A percentile compares a stretch with the other conserved stretches of the same genome.
Evolutionary conservation across 148 eudicot genomes (phyloP).

Genomic region (Chenopodium quinoa): DNA sequence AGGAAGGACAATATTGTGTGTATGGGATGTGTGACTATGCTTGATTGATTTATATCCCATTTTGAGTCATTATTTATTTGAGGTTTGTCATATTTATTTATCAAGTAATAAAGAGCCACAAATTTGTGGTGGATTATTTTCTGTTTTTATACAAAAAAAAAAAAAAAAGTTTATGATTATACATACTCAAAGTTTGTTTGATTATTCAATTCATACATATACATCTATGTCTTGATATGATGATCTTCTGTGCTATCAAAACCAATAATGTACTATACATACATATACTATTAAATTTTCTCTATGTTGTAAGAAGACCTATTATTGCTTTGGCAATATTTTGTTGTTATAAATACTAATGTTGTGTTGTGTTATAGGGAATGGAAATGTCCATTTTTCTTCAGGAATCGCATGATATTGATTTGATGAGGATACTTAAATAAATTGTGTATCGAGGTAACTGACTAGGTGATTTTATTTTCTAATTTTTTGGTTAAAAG

Average conservation of each 20-base stretch:
- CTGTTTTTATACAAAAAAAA: neutral
- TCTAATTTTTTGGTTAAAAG: too few relatives aligned
- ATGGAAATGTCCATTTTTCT: too few relatives aligned
- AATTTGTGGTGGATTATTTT: conserved; percentile 20
- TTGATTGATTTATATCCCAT: conserved; percentile 15
- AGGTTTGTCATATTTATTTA: conserved; percentile 23
- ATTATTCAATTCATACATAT: conserved; percentile 6
- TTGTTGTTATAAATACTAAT: conserved; percentile 13
- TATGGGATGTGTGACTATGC: conserved; percentile 70
- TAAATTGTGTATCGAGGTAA: too few relatives aligned
- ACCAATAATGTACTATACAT: conserved; percentile 2
- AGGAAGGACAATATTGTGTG: conserved; percentile 30
- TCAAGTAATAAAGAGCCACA: conserved; percentile 30
- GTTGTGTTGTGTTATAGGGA: conserved; percentile 9
- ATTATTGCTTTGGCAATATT: conserved; percentile 15
- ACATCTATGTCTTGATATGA: neutral
- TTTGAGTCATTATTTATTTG: neutral
- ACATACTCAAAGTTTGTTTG: neutral
- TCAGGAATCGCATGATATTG: too few relatives aligned
- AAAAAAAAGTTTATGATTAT: neutral
- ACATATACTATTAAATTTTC: neutral
- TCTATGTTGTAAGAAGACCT: conserved; percentile 14
- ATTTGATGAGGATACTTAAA: too few relatives aligned
- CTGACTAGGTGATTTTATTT: too few relatives aligned
- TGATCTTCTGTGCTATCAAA: neutral